Evolutionary conservation across 2,329 filamentous ascomycete species (phyloP), one percentile per base, ranked within the genome.

Genomic region (Fusarium nurragi): DNA sequence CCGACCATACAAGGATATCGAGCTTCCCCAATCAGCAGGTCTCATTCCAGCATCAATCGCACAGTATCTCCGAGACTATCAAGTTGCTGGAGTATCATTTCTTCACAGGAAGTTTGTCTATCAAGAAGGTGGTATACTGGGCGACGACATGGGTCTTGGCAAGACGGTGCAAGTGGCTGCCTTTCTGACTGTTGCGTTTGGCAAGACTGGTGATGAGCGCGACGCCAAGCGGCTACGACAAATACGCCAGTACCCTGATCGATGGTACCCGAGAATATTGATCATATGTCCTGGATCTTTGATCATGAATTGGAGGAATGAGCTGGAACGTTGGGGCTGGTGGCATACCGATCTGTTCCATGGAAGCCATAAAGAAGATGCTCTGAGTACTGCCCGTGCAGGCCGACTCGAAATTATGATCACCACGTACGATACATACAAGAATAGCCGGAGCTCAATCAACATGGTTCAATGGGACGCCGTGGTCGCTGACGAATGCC

Each of bases 81-180:
- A 99, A 75, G 83, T 98, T 2, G 86, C 91, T 25, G 95, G 95
- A 6, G 92, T 90, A 14, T 84, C 86, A 28, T 98, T 97, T 71
- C 82, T 99, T 9, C 94, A 98, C 74, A 86, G 92, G 59, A 85
- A 92, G 21, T 98, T 98, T 73, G 90, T 97, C 5, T 94, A 92
- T 67, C 95, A 99, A 73, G 90, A 90, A 69, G 95, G 95, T 1
- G 93, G 91, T 3, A 91, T 99, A 21, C 83, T 99, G 0, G 94
- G 94, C 4, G 95, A 99, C 73, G 95, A 99, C 72, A 99, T 99
- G 95, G 95, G 95, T 19, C 78, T 99, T 28, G 95, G 95, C 1
- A 99, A 99, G 77, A 99, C 95, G 0, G 92, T 99, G 4, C 95
- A 99, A 76, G 92, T 99, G 23, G 95, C 93, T 55, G 91, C 94